Evolutionary conservation across 805 yeast genomes (phyloP), one percentile per base, ranked within the genome.

Genomic region (Dipodascopsis uninucleata): DNA sequence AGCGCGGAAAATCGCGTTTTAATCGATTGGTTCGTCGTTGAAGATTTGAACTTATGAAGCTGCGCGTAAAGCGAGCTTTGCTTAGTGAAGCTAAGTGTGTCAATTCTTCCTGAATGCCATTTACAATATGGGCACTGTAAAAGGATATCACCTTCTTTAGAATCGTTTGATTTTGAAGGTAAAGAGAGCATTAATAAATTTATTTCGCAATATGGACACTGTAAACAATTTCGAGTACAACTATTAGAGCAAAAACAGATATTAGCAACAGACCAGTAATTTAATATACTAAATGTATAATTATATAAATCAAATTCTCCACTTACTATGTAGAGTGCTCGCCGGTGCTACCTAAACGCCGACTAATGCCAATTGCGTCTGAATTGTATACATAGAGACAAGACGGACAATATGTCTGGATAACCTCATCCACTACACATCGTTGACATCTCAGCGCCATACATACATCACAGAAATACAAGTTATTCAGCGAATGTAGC

Each of bases 391-490:
- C 67, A 41, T 57, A 53, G 23, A 66, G 45, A 44, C 72, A 68
- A 26, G 56, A 41, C 8, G 71, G 67, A 46, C 72, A 68, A 49
- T 42, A 68, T 42, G 61, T 46, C 23, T 58, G 43, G 5, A 61
- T 62, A 4, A 68, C 59, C 36, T 66, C 70, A 14, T 52, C 55
- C 14, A 57, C 61, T 1, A 65, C 59, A 43, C 72, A 68, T 17
- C 57, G 53, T 24, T 58, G 64, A 52, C 72, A 68, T 14, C 69
- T 47, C 10, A 66, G 33, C 7, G 66, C 50, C 18, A 42, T 53
- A 48, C 72, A 68, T n/a, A 44, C 44, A 21, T 57, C 61, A 47
- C 72, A 68, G 47, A 61, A 68, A 39, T 65, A 67, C 28, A 68
- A 57, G 35, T 49, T 39, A 44, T 58, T 59, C 4, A 63, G 46